phyloP scores from a whole-genome alignment of 257 asterid species.

The Jaltomata sinuosa region DNA sequence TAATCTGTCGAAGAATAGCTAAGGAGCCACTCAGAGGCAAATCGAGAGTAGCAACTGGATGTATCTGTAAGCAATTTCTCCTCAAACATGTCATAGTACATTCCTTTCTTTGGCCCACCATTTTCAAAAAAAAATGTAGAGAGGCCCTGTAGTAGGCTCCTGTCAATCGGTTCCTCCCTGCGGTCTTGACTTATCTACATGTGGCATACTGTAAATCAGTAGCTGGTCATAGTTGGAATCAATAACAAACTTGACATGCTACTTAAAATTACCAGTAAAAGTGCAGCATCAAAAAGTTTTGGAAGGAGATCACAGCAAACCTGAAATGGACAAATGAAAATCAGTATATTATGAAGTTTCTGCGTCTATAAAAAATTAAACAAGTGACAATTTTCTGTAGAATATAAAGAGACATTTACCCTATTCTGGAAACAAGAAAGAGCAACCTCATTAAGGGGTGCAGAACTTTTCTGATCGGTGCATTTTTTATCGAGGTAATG shows the following conservation, averaged over 20 bases:
- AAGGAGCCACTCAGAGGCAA: constrained; percentile 9
- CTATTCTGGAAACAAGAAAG: constrained; percentile 1
- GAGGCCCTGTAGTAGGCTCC: constrained; percentile 5
- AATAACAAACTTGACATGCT: constrained; percentile 1
- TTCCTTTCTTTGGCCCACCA: not conserved
- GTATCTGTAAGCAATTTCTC: constrained; percentile 10
- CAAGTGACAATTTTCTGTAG: not conserved
- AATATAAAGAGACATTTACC: constrained; percentile 1
- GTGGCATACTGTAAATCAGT: not conserved
- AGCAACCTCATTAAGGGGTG: constrained; percentile 5
- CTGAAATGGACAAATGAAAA: constrained; percentile 5
- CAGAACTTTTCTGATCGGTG: constrained; percentile 1
- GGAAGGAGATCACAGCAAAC: constrained; percentile 9
- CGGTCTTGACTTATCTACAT: constrained; percentile 9
- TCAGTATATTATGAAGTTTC: not conserved
- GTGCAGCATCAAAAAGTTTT: constrained; percentile 7
- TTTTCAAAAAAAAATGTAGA: constrained; percentile 9
- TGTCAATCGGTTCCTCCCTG: constrained; percentile 9
- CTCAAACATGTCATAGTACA: constrained; percentile 5
- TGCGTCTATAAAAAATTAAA: not conserved
- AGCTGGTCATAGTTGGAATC: not conserved
- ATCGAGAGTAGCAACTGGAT: not conserved
- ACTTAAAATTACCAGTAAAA: constrained; percentile 3
- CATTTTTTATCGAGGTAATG: constrained; percentile 6
- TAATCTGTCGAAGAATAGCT: constrained; percentile 11